Base-by-base conservation (phyloP, 2,329 filamentous ascomycete genomes). In the Fusarium zealandicum region DNA sequence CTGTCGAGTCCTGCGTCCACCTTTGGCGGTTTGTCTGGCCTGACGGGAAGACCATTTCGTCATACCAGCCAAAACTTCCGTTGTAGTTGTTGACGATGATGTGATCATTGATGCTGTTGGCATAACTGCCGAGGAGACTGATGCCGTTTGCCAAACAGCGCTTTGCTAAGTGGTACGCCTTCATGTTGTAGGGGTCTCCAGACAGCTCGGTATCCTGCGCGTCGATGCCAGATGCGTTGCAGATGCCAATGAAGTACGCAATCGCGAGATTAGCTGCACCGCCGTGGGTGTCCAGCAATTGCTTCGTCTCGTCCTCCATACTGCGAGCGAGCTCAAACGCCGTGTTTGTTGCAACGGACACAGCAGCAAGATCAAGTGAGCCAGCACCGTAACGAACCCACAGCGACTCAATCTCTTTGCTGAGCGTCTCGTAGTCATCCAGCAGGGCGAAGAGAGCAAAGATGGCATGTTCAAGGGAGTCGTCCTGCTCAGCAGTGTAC, bases 281-380 rank as follows among this genome's bases (percentile, higher is more conserved):
- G 3, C 37, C 45, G 0, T 44, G 20, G 16, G 54, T 50, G 3
- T 49, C 46, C 2, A 64, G 5, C 1, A 64, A 1, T 3, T 72
- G 75, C 59, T 79, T 74, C 48, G 82, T 80, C 33, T 84, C 78
- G 60, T 82, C 80, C 13, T 65, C 62, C 55, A 67, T 60, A 41
- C 46, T 56, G 8, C 51, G 57, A 4, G 62, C 62, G 9, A 65
- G 6, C 16, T 61, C 65, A 22, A 67, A 65, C 0, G 60, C 53
- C 6, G 42, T 38, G 32, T 67, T 67, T 3, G 60, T 65, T 8
- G 65, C 60, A 0, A 67, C 13, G 5, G 60, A 30, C 1, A 43
- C 59, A n/a, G 57, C 57, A 5, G 62, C 62, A 16, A 65, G 60
- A 18, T 67, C 60, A 0, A 64, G 28, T 3, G 42, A 10, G 0